phyloP scores from a whole-genome alignment of 2,329 filamentous ascomycete genomes.

The Exophiala xenobiotica region DNA sequence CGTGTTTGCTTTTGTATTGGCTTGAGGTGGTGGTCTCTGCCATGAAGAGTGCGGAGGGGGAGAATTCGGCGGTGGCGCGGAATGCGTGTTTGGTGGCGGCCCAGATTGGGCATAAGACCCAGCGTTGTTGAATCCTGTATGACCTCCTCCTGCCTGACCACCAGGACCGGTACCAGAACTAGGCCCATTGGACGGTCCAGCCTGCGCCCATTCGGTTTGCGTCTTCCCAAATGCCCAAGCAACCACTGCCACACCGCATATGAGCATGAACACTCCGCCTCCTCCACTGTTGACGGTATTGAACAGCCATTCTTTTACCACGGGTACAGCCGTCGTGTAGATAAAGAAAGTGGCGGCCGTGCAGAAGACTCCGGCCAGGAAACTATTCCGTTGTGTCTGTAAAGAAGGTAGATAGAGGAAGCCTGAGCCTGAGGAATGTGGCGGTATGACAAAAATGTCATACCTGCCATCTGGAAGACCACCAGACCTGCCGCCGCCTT shows the following conservation, averaged over 20 bases:
- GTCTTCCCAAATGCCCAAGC: conserved; percentile 75
- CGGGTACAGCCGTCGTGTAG: conserved; percentile 71
- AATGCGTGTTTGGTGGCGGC: conserved; percentile 9
- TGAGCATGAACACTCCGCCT: conserved; percentile 68
- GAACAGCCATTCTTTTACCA: conserved; percentile 70
- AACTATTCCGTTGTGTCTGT: conserved; percentile 82
- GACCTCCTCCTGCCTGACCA: conserved; percentile 8
- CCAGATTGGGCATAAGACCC: conserved; percentile 9
- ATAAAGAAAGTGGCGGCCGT: conserved; percentile 71
- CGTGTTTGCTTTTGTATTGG: conserved; percentile 27
- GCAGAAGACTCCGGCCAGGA: conserved; percentile 78
- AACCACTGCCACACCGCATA: conserved; percentile 70
- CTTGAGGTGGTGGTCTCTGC: conserved; percentile 27
- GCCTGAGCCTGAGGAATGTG: conserved; percentile 81
- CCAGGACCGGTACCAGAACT: conserved; percentile 7
- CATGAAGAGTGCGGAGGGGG: conserved; percentile 31
- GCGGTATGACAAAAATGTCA: conserved; percentile 95
- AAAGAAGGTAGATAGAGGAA: conserved; percentile 94
- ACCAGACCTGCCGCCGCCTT: conserved; percentile 54
- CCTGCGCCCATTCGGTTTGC: conserved; percentile 50
- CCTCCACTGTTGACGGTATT: conserved; percentile 70
- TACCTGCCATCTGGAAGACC: conserved; percentile 86
- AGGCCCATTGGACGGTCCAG: conserved; percentile 2
- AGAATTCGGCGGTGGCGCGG: conserved; percentile 9
- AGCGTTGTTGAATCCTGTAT: conserved; percentile 13